Evolutionary conservation across 2,329 filamentous ascomycete genomes (phyloP).

Genomic region (Tolypocladium pustulatum): DNA sequence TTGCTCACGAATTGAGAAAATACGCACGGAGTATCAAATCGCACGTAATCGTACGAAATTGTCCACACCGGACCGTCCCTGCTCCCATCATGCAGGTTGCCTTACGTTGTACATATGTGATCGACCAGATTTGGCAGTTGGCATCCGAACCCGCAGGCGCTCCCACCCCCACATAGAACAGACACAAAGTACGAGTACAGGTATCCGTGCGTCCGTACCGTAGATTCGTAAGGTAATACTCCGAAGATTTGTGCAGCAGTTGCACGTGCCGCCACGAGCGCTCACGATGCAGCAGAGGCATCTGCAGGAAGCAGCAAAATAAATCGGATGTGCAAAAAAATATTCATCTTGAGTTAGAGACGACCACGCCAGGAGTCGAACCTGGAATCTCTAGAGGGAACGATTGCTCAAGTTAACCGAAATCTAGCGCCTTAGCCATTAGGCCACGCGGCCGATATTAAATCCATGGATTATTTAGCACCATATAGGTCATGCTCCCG

Average conservation of each 20-base stretch:
- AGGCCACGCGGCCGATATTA: constrained; percentile 27
- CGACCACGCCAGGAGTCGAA: constrained; percentile 34
- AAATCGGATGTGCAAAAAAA: background rate
- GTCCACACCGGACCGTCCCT: background rate
- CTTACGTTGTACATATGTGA: background rate
- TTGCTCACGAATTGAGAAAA: background rate
- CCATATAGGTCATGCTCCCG: rapidly evolving
- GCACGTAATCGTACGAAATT: background rate
- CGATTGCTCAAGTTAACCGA: constrained; percentile 16
- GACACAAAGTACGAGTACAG: no score
- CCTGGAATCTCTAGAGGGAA: constrained; percentile 31
- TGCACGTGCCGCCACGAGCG: background rate
- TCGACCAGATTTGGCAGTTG: background rate
- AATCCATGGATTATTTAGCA: background rate
- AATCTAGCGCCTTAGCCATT: constrained; percentile 34
- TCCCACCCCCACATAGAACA: background rate
- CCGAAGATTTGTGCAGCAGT: background rate
- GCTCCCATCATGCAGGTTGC: background rate
- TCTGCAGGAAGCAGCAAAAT: no score
- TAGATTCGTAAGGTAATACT: no score
- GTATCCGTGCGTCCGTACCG: no score
- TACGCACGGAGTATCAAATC: background rate
- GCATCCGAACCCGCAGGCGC: background rate
- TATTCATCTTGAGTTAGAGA: background rate
- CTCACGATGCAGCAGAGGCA: background rate